Conservation (phyloP, 305 asterid genomes). For the Petunia hybrid region DNA sequence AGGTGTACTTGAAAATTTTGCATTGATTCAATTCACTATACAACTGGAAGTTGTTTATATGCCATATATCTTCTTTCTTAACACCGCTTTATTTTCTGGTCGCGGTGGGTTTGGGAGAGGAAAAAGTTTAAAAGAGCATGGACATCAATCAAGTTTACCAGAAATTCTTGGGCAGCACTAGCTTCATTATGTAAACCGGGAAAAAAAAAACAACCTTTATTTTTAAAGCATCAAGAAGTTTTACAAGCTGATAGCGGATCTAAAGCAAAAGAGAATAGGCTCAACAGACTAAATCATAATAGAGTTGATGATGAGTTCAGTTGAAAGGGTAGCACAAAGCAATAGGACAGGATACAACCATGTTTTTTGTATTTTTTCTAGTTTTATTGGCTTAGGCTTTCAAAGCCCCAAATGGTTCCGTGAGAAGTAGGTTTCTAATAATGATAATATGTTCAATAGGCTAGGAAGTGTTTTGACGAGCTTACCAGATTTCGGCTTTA, state of each 20-base stretch:
- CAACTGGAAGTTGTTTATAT: not conserved
- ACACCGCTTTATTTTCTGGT: too few relatives aligned
- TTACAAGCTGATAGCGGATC: not conserved
- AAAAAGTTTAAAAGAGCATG: too few relatives aligned
- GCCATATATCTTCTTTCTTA: not conserved
- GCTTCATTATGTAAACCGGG: too few relatives aligned
- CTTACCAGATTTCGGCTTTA: not conserved
- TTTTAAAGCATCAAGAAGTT: not conserved
- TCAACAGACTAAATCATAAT: too few relatives aligned
- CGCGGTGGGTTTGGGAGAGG: too few relatives aligned
- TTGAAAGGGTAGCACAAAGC: not conserved
- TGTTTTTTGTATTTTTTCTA: too few relatives aligned
- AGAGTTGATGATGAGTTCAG: not conserved
- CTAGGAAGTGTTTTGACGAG: not conserved
- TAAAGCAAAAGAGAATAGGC: too few relatives aligned
- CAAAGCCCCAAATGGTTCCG: not conserved
- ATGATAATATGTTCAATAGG: not conserved
- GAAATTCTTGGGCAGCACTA: too few relatives aligned
- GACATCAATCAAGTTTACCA: too few relatives aligned
- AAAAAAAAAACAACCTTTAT: too few relatives aligned
- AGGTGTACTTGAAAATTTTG: not conserved
- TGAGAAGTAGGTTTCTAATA: not conserved
- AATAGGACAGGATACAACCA: not conserved
- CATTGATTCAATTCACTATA: not conserved
- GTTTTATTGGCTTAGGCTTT: not conserved